Conservation (phyloP, 371 early-diverging fungal species). For the Phascolomyces articulosus region DNA sequence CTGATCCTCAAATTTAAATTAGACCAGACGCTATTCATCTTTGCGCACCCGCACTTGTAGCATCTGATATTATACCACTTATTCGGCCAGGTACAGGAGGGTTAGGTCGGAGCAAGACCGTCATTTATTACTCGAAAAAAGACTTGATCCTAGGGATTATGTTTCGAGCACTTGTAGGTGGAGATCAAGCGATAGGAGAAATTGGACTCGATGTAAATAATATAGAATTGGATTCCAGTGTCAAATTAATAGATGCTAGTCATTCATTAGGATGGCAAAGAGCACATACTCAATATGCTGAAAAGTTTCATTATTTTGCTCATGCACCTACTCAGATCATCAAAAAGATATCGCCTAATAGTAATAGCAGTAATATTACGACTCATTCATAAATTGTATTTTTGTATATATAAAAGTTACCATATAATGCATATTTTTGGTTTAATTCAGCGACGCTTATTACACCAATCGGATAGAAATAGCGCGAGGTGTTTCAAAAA, state of each 20-base stretch:
- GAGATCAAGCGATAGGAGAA: slow-evolving; percentile 48
- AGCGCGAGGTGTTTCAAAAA: slow-evolving; percentile 5
- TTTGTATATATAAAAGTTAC: background rate
- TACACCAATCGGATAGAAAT: slow-evolving; percentile 4
- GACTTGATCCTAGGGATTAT: slow-evolving; percentile 48
- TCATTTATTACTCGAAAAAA: slow-evolving; percentile 46
- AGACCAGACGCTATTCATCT: slow-evolving; percentile 53
- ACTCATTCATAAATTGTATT: no score
- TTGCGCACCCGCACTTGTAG: slow-evolving; percentile 49
- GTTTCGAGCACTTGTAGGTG: slow-evolving; percentile 35
- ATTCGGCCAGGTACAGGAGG: slow-evolving; percentile 28
- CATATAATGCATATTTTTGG: background rate
- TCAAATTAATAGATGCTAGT: slow-evolving; percentile 37
- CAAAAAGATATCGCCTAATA: background rate
- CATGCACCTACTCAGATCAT: background rate
- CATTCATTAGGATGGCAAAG: slow-evolving; percentile 41
- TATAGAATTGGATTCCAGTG: slow-evolving; percentile 31
- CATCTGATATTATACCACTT: slow-evolving; percentile 34
- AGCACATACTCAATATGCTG: slow-evolving; percentile 49
- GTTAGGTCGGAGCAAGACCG: slow-evolving; percentile 34
- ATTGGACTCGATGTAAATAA: slow-evolving; percentile 32
- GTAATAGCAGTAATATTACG: no score
- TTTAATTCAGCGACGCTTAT: background rate
- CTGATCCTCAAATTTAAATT: no score
- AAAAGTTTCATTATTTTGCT: slow-evolving; percentile 48